Conservation (phyloP, 306 rosid genomes). For the Cucurbita moschata region DNA sequence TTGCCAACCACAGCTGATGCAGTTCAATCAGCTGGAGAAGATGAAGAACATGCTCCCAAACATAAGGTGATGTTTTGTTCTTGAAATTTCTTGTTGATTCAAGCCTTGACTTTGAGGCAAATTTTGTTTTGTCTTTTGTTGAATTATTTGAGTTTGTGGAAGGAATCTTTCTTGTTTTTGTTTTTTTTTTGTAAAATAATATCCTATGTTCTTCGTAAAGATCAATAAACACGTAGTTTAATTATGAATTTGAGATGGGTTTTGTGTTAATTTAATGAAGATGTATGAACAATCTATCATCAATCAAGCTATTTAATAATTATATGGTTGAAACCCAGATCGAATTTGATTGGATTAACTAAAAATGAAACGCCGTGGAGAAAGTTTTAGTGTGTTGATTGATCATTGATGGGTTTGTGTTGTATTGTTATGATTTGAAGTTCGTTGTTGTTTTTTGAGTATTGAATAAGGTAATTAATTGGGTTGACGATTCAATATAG, state of each 20-base stretch:
- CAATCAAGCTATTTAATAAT: background rate
- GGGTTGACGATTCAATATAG: conserved; percentile 14
- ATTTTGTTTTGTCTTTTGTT: too few relatives aligned
- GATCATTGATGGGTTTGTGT: background rate
- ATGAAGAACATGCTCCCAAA: conserved; percentile 11
- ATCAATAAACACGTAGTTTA: background rate
- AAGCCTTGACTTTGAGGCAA: background rate
- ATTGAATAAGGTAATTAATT: background rate
- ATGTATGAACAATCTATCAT: background rate
- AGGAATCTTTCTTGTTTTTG: background rate
- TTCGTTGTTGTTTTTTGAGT: background rate
- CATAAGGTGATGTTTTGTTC: conserved; percentile 18
- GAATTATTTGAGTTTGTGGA: too few relatives aligned
- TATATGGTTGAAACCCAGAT: too few relatives aligned
- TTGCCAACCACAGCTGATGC: background rate
- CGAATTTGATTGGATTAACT: background rate
- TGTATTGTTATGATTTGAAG: too few relatives aligned
- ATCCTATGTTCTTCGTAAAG: background rate
- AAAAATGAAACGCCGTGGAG: background rate
- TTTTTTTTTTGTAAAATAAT: background rate
- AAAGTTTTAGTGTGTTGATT: background rate
- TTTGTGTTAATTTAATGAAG: background rate
- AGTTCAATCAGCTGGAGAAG: conserved; percentile 19
- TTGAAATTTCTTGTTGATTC: too few relatives aligned
- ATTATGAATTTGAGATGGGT: background rate